Percentiles rank a stretch among this genome's conserved stretches.
These are phyloP conservation scores for Nannizziopsis barbatae DNA, from an alignment of 2,329 filamentous ascomycete species.

Conservation along the genomic window DNA sequence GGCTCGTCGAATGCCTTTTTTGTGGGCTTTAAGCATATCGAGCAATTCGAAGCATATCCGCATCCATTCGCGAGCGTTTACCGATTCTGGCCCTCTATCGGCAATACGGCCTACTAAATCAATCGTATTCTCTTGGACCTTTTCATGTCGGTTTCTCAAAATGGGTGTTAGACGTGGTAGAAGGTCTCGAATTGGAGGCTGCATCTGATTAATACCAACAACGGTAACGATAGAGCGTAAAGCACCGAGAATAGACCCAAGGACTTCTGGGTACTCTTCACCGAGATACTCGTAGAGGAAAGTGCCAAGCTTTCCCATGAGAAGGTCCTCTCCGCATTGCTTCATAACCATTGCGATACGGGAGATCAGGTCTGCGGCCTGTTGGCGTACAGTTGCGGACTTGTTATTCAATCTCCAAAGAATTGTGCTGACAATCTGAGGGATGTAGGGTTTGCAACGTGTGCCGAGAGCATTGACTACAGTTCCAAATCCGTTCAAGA, in stretches of 20 bases:
- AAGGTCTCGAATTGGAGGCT: slow-evolving; percentile 92
- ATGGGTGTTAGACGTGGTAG: slow-evolving; percentile 95
- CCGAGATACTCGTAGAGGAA: slow-evolving; percentile 97
- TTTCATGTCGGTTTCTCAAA: slow-evolving; percentile 93
- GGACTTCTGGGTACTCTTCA: slow-evolving; percentile 95
- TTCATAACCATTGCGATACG: slow-evolving; percentile 98
- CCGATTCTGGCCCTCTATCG: slow-evolving; percentile 88
- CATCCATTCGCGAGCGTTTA: slow-evolving; percentile 99
- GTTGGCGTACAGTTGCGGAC: slow-evolving; percentile 88
- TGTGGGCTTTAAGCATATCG: slow-evolving; percentile 99
- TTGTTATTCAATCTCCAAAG: slow-evolving; percentile 97
- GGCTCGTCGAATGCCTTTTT: slow-evolving; percentile 94
- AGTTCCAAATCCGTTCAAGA: slow-evolving; percentile 95
- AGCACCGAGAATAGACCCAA: slow-evolving; percentile 90
- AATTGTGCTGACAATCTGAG: slow-evolving; percentile 93
- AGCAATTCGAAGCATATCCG: slow-evolving; percentile 97
- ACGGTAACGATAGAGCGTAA: slow-evolving; percentile 94
- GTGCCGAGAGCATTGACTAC: slow-evolving; percentile 91
- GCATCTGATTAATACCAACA: slow-evolving; percentile 95
- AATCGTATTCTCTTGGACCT: slow-evolving; percentile 98
- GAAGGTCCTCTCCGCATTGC: slow-evolving; percentile 88
- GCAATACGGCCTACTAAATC: slow-evolving; percentile 96
- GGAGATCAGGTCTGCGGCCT: slow-evolving; percentile 91
- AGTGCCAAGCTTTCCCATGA: slow-evolving; percentile 89
- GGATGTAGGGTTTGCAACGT: slow-evolving; percentile 89